These are phyloP conservation scores for Halophytophthora polymorphica DNA, from an alignment of 352 stramenopile genomes.

Conservation along the genomic window DNA sequence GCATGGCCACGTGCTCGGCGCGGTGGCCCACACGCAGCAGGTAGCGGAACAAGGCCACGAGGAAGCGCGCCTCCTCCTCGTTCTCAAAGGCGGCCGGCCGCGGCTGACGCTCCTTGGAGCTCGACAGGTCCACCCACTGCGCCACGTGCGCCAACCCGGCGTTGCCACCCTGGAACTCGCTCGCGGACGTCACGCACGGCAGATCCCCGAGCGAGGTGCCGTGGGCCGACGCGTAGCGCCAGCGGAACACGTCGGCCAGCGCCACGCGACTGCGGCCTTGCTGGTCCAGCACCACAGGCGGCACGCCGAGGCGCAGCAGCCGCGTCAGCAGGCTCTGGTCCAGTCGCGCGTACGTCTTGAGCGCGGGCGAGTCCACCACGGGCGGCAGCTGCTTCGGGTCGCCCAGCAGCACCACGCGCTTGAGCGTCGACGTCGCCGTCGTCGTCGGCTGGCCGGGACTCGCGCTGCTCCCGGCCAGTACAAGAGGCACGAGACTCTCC, in stretches of 20 bases:
- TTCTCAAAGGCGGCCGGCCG: conserved; percentile 93
- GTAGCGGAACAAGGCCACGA: conserved; percentile 92
- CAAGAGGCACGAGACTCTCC: conserved; percentile 90
- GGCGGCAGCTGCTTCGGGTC: conserved; percentile 92
- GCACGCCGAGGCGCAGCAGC: conserved; percentile 91
- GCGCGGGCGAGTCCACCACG: conserved; percentile 85
- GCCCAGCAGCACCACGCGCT: conserved; percentile 94
- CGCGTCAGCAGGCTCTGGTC: conserved; percentile 96
- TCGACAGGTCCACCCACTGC: conserved; percentile 87
- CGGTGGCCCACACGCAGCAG: conserved; percentile 92
- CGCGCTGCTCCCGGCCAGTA: conserved; percentile 60
- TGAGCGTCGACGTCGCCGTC: conserved; percentile 51
- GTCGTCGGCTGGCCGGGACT: conserved; percentile 5
- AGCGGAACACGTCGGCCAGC: conserved; percentile 88
- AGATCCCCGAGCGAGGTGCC: conserved; percentile 25
- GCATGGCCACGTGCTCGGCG: conserved; percentile 89
- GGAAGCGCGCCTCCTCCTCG: conserved; percentile 92
- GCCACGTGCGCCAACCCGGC: conserved; percentile 86
- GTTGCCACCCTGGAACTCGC: conserved; percentile 69
- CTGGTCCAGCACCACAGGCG: conserved; percentile 87
- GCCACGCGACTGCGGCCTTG: conserved; percentile 88
- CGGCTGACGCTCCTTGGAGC: conserved; percentile 58
- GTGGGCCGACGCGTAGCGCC: conserved; percentile 51
- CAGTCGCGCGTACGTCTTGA: conserved; percentile 89
- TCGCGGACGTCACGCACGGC: conserved; percentile 10